These are phyloP conservation scores for Davidsoniella australis DNA, from an alignment of 2,329 filamentous ascomycete genomes.

Conservation along the genomic window DNA sequence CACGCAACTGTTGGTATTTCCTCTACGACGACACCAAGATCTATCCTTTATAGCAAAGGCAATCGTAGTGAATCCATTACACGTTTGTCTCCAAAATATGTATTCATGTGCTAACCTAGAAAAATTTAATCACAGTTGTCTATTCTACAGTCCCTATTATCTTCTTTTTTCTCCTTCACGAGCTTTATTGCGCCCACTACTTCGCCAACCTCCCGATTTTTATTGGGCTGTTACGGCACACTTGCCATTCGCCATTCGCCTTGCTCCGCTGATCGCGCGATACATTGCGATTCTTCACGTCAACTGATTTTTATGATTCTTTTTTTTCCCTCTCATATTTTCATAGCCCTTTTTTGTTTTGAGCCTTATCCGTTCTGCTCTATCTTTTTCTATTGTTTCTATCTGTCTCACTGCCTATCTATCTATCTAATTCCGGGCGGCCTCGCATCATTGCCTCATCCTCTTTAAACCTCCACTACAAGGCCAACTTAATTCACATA, in stretches of 20 bases:
- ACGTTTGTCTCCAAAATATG: neutral
- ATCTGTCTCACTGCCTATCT: neutral
- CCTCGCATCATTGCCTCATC: neutral
- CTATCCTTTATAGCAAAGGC: neutral
- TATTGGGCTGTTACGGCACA: neutral
- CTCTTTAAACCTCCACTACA: neutral
- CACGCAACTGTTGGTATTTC: neutral
- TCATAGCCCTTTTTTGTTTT: neutral
- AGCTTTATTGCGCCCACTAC: slow-evolving; percentile 1
- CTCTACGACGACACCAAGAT: neutral
- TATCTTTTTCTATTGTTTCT: neutral
- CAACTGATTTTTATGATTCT: neutral
- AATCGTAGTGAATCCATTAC: neutral
- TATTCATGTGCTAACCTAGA: neutral
- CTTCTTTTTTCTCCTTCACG: neutral
- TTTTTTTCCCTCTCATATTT: neutral
- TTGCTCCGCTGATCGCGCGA: neutral
- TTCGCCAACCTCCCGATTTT: slow-evolving; percentile 7
- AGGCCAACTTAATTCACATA: neutral
- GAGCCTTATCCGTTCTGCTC: neutral
- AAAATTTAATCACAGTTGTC: neutral
- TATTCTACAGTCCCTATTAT: neutral
- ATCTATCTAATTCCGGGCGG: neutral
- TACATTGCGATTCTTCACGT: neutral
- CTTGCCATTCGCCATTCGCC: neutral